Evolutionary conservation across 164 flowering plant genomes (phyloP).

Genomic region (Houttuynia cordata): DNA sequence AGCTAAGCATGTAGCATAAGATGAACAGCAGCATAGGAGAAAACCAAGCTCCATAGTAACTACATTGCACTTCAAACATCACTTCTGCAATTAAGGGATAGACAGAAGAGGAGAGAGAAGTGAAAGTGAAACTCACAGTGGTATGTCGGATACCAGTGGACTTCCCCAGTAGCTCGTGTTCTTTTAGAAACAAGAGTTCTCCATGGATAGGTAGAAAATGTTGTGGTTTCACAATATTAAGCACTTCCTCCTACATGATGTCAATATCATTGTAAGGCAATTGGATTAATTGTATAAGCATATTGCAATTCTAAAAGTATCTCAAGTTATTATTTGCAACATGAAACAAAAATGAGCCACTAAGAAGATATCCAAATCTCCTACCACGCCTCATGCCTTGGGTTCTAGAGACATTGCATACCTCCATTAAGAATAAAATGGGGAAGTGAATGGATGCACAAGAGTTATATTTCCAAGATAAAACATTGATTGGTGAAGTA

Average conservation of each 20-base stretch:
- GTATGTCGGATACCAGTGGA: slow-evolving; percentile 95
- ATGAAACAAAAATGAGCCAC: too few relatives aligned
- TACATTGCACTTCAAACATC: too few relatives aligned
- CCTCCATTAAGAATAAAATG: background rate
- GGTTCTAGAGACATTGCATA: background rate
- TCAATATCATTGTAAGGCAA: background rate
- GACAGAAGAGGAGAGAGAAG: background rate
- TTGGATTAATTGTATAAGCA: background rate
- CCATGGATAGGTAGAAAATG: slow-evolving; percentile 97
- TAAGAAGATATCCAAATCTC: too few relatives aligned
- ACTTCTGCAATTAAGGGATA: too few relatives aligned
- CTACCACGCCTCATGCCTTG: background rate
- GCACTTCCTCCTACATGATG: slow-evolving; percentile 74
- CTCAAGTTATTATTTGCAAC: too few relatives aligned
- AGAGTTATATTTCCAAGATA: background rate
- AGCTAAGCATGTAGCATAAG: too few relatives aligned
- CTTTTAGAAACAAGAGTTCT: slow-evolving; percentile 90
- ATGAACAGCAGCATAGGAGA: too few relatives aligned
- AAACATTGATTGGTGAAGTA: background rate
- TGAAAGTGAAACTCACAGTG: slow-evolving; percentile 46
- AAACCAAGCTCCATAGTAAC: too few relatives aligned
- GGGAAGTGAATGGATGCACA: background rate
- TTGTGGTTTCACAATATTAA: slow-evolving; percentile 88
- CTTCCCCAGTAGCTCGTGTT: slow-evolving; percentile 89
- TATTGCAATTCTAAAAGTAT: too few relatives aligned